phyloP scores from a whole-genome alignment of 1,284 basidiomycete species.

The Tilletia setariae region DNA sequence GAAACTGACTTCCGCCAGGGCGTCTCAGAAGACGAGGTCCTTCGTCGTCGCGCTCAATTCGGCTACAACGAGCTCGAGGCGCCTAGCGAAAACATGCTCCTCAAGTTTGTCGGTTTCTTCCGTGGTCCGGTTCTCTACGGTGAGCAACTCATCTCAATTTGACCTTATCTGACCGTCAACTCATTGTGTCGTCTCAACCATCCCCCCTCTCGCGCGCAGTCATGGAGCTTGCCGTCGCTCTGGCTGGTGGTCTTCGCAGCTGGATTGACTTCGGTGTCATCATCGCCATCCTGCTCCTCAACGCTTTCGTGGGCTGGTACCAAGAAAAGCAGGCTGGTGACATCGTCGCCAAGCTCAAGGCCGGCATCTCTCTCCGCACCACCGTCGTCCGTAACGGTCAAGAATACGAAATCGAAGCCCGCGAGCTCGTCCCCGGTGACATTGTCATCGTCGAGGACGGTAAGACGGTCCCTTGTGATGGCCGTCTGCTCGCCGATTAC shows the following conservation, averaged over 20 bases:
- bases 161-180: neutral
- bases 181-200: slow-evolving; percentile 2
- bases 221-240: slow-evolving; percentile 96
- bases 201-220: slow-evolving; percentile 67
- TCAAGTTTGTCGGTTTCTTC: slow-evolving; percentile 59
- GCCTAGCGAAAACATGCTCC: slow-evolving; percentile 68
- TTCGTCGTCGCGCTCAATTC: slow-evolving; percentile 84
- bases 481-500: slow-evolving; percentile 70
- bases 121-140: slow-evolving; percentile 55
- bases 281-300: slow-evolving; percentile 82
- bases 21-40: slow-evolving; percentile 60
- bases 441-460: slow-evolving; percentile 96
- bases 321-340: slow-evolving; percentile 96
- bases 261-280: slow-evolving; percentile 99
- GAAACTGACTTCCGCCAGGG: slow-evolving; percentile 59
- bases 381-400: slow-evolving; percentile 77
- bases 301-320: slow-evolving; percentile 96
- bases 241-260: slow-evolving; percentile 93
- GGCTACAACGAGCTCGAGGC: slow-evolving; percentile 83
- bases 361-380: slow-evolving; percentile 95
- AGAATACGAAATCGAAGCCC: slow-evolving; percentile 84
- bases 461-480: slow-evolving; percentile 92
- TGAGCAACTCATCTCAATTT: slow-evolving; percentile 9
- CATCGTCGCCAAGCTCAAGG: slow-evolving; percentile 98
- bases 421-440: slow-evolving; percentile 85